Base-by-base conservation (phyloP, 2,329 filamentous ascomycete species). In the Ophiocordyceps camponoti-floridani region DNA sequence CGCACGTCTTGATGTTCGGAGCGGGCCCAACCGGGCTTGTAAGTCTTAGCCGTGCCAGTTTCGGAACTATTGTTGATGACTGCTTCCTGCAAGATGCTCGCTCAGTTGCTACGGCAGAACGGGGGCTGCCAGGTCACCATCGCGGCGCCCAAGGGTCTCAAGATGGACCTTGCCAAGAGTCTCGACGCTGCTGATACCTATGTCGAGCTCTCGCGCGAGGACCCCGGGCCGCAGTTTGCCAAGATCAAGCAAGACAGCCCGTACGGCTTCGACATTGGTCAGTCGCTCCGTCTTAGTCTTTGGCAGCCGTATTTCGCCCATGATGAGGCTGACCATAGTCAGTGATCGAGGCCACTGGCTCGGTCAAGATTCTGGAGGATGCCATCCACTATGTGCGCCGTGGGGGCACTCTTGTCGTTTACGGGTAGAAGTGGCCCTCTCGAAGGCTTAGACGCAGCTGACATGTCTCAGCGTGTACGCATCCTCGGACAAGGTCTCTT, bases 331-430 rank as follows among this genome's bases (percentile, higher is more conserved):
- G 47, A 56, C 43, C 28, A n/a, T 1, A 19, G 16, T 40, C 44
- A 63, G 66, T 82, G 23, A 71, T 82, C 19, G 77, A 84, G 64
- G 79, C 80, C 33, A 84, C 80, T 12, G 81, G 81, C 16, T 79
- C 72, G 44, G 66, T 74, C 41, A 77, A 75, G 59, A 78, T 85
- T 43, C 69, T 85, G 3, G 79, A 84, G 56, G 73, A 79, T 53
- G 68, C 78, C 27, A 82, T 85, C 58, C 69, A 83, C 62, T 84
- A 82, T 56, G 77, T 82, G 51, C 75, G 78, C 42, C 72, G 79
- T 44, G 80, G 80, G 40, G 80, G 81, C 46, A 84, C 80, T 58
- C 65, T 84, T 30, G 75, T 84, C 40, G 77, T 82, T 48, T 84
- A 84, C 51, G 80, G 61, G 59, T 61, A 48, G 18, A 54, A 4